Base-by-base conservation (phyloP, 352 stramenopile species). In the Pythium aristosporum region DNA sequence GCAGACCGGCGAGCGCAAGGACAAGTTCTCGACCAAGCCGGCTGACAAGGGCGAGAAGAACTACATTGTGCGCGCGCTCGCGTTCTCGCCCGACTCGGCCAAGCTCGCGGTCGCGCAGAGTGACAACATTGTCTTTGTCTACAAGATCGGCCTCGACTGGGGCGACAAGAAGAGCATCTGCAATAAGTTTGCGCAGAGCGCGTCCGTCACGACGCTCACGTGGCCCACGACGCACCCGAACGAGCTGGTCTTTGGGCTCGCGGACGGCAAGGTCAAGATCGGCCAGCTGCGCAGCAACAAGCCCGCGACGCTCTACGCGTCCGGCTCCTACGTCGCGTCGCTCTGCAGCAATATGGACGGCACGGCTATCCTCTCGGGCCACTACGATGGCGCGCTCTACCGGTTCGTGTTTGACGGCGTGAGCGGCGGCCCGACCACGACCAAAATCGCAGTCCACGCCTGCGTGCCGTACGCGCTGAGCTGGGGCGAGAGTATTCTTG, bases 61-160 rank as follows among this genome's bases (percentile, higher is more conserved):
- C 69, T 98, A 98, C 73, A 65, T 97, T 52, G 92, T 98, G 51
- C 84, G 89, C 11, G 80, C 80, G 39, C 89, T 98, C 43, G 85
- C 77, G 61, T 98, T 98, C 70, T 97, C 89, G 21, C 93, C 94
- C 25, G 90, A 98, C 65, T 96, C 86, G 41, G 88, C 86, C 69
- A 98, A 97, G 70, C 87, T 98, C 34, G 94, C 95, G 25, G 86
- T 98, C n/a, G 95, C 94, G 1, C 95, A 98, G 75, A 97, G 80
- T 68, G 94, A 98, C 79, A 98, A 97, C 74, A 98, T 98, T 59
- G 88, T 98, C 7, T 98, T 98, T 68, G 93, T 98, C 53, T 98
- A 98, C 78, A 98, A 98, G 74, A 89, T 98, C 48, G 89, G 94
- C 0, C 59, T 96, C 25, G 92, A 98, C 34, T 98, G 90, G 89